Evolutionary conservation across 768 basidiomycete species (phyloP).

Genomic region (Mycena sanguinolenta): DNA sequence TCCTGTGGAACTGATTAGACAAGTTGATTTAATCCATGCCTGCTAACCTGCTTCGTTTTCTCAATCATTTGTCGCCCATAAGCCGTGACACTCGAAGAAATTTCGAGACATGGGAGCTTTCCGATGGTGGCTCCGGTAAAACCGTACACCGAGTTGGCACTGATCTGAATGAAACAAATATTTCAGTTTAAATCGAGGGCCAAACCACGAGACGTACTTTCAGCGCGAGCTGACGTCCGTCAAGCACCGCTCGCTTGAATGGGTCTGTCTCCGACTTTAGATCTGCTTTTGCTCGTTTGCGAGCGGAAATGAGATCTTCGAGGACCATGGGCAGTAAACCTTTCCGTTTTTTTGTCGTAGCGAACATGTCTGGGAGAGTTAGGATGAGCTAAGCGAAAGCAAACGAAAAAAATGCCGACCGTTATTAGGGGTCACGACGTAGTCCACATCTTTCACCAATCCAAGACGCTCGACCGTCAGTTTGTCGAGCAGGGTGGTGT

Average conservation of each 20-base stretch:
- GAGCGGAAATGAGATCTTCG: constrained; percentile 92
- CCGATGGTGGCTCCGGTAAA: constrained; percentile 99
- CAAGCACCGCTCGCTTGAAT: constrained; percentile 96
- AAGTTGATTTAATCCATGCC: neutral
- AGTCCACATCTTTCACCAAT: constrained; percentile 89
- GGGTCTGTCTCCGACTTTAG: constrained; percentile 97
- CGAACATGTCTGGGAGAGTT: constrained; percentile 81
- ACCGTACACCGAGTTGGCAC: constrained; percentile 98
- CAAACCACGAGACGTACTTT: constrained; percentile 67
- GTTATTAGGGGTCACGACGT: constrained; percentile 95
- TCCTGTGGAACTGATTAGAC: constrained; percentile 59
- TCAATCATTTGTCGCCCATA: constrained; percentile 99
- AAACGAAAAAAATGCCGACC: constrained; percentile 60
- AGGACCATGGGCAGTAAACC: constrained; percentile 92
- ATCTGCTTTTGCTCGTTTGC: constrained; percentile 96
- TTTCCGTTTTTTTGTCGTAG: constrained; percentile 78
- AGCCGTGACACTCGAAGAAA: constrained; percentile 94
- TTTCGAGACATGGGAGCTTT: constrained; percentile 94
- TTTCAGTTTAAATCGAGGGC: neutral
- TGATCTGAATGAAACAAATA: constrained; percentile 72
- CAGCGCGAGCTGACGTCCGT: constrained; percentile 95
- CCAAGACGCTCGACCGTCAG: constrained; percentile 80
- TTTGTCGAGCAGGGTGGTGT: constrained; percentile 94
- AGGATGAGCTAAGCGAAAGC: neutral
- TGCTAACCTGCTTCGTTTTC: constrained; percentile 85